Evolutionary conservation across 305 asterid species (phyloP).

Genomic region (Fraxinus nigra): DNA sequence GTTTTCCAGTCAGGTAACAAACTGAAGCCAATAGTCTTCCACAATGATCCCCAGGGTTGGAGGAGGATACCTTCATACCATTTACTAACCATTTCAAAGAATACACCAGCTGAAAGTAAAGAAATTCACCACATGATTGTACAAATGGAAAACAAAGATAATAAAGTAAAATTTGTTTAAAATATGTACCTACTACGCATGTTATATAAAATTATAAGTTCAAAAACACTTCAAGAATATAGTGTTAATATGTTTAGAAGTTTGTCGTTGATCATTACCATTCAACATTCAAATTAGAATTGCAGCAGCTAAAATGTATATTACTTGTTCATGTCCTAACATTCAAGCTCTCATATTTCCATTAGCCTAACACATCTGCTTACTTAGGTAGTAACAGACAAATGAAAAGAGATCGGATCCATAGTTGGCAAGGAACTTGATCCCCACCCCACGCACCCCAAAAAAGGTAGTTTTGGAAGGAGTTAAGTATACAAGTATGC

Average conservation of each 20-base stretch:
- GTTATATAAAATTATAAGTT: background rate
- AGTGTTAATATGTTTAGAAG: background rate
- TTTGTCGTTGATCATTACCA: background rate
- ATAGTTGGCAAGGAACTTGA: background rate
- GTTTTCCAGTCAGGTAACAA: background rate
- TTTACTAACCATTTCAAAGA: background rate
- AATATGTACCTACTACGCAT: background rate
- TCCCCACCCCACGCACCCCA: background rate
- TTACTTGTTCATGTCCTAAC: background rate
- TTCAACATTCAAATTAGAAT: background rate
- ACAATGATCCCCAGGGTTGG: background rate
- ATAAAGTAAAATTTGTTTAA: background rate
- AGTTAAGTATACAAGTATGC: background rate
- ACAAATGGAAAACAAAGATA: background rate
- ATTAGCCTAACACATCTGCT: background rate
- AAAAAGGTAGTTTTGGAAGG: background rate
- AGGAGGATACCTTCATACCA: background rate
- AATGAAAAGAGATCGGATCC: background rate
- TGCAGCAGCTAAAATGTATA: background rate
- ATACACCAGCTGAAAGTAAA: background rate
- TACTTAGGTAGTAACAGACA: background rate
- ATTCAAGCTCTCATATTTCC: background rate
- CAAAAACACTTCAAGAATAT: background rate
- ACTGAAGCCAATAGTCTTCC: background rate
- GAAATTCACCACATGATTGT: background rate